These are phyloP conservation scores for Kluyveromyces marxianus DNA, from an alignment of 1,139 yeast species.

Conservation along the genomic window DNA sequence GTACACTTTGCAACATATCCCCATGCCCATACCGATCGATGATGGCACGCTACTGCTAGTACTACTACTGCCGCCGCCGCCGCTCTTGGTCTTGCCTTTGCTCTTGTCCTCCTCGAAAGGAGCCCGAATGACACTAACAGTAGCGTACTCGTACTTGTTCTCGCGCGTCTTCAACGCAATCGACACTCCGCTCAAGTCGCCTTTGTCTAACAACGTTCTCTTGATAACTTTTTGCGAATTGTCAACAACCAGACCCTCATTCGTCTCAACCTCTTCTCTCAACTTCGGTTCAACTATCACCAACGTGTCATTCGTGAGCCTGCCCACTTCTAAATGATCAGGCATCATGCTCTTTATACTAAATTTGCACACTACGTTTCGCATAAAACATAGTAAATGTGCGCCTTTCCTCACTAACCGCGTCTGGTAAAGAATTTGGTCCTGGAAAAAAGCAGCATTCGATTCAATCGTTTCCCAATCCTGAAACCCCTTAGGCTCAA, in stretches of 20 bases:
- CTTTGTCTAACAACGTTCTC: not conserved
- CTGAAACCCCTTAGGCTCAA: slow-evolving; percentile 68
- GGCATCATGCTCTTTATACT: slow-evolving; percentile 59
- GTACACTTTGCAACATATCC: slow-evolving; percentile 1
- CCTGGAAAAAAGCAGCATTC: slow-evolving; percentile 73
- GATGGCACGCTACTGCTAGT: too few species aligned
- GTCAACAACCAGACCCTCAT: not conserved
- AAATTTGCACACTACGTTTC: slow-evolving; percentile 57
- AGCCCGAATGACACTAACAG: not conserved
- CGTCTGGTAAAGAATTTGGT: slow-evolving; percentile 68
- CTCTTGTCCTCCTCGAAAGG: not conserved
- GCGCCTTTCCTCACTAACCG: slow-evolving; percentile 63
- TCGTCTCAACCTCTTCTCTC: slow-evolving; percentile 32
- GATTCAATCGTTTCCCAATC: slow-evolving; percentile 93
- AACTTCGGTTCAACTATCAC: slow-evolving; percentile 78
- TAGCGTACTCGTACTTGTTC: not conserved
- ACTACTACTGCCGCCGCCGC: too few species aligned
- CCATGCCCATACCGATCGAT: too few species aligned
- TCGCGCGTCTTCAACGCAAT: not conserved
- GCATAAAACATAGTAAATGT: slow-evolving; percentile 63
- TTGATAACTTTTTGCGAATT: not conserved
- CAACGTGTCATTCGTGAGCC: slow-evolving; percentile 66
- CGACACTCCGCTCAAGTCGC: not conserved
- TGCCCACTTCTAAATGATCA: slow-evolving; percentile 38
- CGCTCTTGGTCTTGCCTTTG: not conserved